These are phyloP conservation scores for Acephala macrosclerotiorum DNA, from an alignment of 2,329 filamentous ascomycete genomes.

Conservation along the genomic window DNA sequence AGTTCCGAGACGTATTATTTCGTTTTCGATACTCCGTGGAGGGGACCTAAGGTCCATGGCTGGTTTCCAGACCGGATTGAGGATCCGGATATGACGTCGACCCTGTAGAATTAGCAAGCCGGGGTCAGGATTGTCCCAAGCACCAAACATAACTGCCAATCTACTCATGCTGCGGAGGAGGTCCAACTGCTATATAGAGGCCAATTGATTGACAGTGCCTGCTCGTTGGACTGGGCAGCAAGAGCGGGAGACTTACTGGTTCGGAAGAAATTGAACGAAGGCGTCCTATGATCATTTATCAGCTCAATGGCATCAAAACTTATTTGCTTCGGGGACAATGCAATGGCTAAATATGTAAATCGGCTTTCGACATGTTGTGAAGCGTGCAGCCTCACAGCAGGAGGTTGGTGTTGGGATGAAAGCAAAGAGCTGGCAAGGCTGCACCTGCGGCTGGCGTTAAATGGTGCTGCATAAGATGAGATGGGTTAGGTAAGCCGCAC, in stretches of 20 bases:
- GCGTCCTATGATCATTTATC: not conserved
- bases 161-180: not conserved
- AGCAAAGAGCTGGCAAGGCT: too few relatives aligned
- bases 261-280: not conserved
- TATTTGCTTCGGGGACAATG: not conserved
- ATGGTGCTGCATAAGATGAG: too few relatives aligned
- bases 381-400: not conserved
- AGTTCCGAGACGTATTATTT: not conserved
- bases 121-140: not conserved
- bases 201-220: not conserved
- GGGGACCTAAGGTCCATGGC: not conserved
- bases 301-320: not conserved
- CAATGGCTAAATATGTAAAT: not conserved
- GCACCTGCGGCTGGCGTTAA: too few relatives aligned
- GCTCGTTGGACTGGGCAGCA: not conserved
- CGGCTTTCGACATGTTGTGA: not conserved
- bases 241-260: not conserved
- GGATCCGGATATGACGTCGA: not conserved
- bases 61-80: not conserved
- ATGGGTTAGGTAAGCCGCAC: too few relatives aligned
- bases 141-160: not conserved
- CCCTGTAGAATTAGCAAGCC: too few relatives aligned
- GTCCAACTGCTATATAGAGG: not conserved
- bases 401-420: not conserved
- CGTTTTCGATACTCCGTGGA: not conserved